These are phyloP conservation scores for Coleophoma crateriformis DNA, from an alignment of 2,329 filamentous ascomycete species.

Conservation along the genomic window DNA sequence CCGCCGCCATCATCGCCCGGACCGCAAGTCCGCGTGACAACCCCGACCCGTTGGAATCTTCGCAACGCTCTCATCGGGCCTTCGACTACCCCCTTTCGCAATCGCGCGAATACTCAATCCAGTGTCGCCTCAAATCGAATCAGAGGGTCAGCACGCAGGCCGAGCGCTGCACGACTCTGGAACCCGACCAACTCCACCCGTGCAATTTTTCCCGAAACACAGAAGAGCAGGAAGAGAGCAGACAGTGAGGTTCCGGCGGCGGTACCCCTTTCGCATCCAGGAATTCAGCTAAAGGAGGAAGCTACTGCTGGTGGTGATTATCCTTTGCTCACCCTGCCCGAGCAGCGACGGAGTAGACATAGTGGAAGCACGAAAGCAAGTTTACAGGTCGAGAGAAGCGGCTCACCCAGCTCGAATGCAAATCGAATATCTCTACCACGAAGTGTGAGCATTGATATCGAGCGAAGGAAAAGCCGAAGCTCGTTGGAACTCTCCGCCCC, in stretches of 20 bases:
- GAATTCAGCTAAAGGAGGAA: constrained; percentile 17
- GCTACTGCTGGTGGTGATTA: constrained; percentile 27
- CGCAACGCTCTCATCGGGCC: constrained; percentile 23
- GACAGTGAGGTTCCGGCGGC: constrained; percentile 10
- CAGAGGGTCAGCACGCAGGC: constrained; percentile 17
- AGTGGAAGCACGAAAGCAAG: constrained; percentile 36
- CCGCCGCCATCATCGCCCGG: constrained; percentile 9
- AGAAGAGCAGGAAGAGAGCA: constrained; percentile 7
- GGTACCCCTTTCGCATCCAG: constrained; percentile 25
- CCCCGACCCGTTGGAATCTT: constrained; percentile 31
- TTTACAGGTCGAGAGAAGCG: constrained; percentile 40
- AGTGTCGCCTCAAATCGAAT: constrained; percentile 7
- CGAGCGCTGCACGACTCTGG: constrained; percentile 40
- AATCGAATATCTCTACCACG: constrained; percentile 23
- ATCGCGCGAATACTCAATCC: constrained; percentile 8
- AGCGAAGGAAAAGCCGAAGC: constrained; percentile 21
- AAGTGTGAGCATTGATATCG: constrained; percentile 25
- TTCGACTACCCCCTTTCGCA: constrained; percentile 18
- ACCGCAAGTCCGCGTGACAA: constrained; percentile 34
- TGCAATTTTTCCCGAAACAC: constrained; percentile 25
- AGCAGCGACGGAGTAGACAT: constrained; percentile 47
- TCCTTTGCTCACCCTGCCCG: constrained; percentile 50
- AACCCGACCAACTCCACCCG: constrained; percentile 58
- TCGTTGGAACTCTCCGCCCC: constrained; percentile 9
- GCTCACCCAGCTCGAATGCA: constrained; percentile 16